phyloP scores from a whole-genome alignment of 805 yeast genomes.

The Hyphopichia homilentoma region DNA sequence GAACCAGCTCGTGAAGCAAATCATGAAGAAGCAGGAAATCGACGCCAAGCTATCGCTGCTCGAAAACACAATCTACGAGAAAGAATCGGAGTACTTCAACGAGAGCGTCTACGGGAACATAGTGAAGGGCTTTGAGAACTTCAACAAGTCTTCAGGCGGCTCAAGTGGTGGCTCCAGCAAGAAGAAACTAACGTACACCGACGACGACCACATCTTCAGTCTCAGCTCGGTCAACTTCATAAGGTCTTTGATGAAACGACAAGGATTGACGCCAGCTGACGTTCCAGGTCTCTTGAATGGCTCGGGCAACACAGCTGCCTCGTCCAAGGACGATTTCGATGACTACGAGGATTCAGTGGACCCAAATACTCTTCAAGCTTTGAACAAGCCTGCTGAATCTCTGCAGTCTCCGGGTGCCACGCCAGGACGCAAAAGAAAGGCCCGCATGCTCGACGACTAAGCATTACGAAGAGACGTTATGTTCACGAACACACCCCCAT shows the following conservation, averaged over 20 bases:
- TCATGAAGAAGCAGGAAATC: conserved; percentile 58
- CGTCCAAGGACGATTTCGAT: conserved; percentile 29
- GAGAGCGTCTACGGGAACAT: conserved; percentile 76
- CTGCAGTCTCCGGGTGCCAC: conserved; percentile 6
- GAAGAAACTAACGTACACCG: conserved; percentile 53
- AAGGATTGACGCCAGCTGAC: conserved; percentile 33
- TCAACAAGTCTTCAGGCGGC: conserved; percentile 45
- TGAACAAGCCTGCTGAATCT: conserved; percentile 1
- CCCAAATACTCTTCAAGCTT: conserved; percentile 7
- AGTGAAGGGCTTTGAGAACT: conserved; percentile 87
- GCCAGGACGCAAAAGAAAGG: conserved; percentile 26
- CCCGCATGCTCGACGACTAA: conserved; percentile 23
- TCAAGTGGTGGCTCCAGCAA: conserved; percentile 27
- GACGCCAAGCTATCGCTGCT: conserved; percentile 58
- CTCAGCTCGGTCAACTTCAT: conserved; percentile 69
- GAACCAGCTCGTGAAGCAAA: conserved; percentile 59
- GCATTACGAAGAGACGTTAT: not conserved
- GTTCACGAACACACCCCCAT: too few relatives aligned
- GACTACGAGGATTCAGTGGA: conserved; percentile 37
- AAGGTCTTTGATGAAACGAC: conserved; percentile 49
- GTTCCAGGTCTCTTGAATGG: conserved; percentile 2
- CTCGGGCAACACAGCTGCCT: conserved; percentile 1
- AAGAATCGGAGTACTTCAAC: conserved; percentile 73
- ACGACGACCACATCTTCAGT: conserved; percentile 79
- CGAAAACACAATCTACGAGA: conserved; percentile 76